Conservation (phyloP, 2,329 filamentous ascomycete genomes). For the Eutypa lata region DNA sequence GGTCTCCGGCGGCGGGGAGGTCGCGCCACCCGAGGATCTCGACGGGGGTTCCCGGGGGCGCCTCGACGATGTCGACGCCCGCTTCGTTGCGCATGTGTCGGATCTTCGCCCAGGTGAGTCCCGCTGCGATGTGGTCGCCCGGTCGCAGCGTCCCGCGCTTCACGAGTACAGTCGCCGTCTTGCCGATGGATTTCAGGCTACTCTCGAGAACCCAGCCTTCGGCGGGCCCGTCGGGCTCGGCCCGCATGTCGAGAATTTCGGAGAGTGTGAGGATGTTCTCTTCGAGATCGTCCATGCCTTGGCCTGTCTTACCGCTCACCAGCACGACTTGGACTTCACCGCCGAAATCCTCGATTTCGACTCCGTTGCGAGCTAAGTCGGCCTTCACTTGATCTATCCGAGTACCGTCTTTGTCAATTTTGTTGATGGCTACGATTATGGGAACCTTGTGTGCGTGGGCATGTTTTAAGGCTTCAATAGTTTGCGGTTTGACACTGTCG, state of each 20-base stretch:
- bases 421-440: conserved; percentile 97
- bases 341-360: conserved; percentile 92
- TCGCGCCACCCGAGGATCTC: conserved; percentile 95
- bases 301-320: conserved; percentile 90
- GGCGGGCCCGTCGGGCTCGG: conserved; percentile 70
- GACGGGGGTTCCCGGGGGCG: conserved; percentile 82
- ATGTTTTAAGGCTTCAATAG: conserved; percentile 92
- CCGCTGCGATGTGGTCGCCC: conserved; percentile 84
- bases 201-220: conserved; percentile 96
- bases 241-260: conserved; percentile 86
- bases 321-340: conserved; percentile 90
- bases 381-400: conserved; percentile 81
- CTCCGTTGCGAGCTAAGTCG: conserved; percentile 77
- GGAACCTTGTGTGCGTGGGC: conserved; percentile 83
- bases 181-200: conserved; percentile 79
- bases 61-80: conserved; percentile 67
- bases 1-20: conserved; percentile 76
- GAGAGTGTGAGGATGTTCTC: conserved; percentile 84
- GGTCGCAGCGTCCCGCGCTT: conserved; percentile 78
- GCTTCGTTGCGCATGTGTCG: conserved; percentile 81
- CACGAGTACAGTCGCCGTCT: conserved; percentile 84
- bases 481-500: conserved; percentile 96
- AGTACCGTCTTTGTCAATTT: conserved; percentile 85
- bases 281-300: conserved; percentile 87
- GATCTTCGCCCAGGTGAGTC: conserved; percentile 84